Evolutionary conservation across 331 rosid genomes (phyloP).

Genomic region (Acacia concinna): DNA sequence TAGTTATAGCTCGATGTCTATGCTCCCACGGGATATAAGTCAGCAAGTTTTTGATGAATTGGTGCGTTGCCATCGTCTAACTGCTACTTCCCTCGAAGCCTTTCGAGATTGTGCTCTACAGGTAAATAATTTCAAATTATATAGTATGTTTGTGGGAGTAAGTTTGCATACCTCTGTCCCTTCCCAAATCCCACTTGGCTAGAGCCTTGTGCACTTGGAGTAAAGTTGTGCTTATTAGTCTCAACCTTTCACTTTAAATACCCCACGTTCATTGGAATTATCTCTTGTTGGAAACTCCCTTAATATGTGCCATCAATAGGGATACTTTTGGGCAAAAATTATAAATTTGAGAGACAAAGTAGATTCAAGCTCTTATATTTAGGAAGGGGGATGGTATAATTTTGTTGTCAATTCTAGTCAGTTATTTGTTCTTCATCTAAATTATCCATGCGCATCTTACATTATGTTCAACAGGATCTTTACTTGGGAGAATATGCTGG

Average conservation of each 20-base stretch:
- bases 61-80: slow-evolving; percentile 55
- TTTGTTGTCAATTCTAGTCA: slow-evolving; percentile 9
- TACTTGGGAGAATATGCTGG: slow-evolving; percentile 74
- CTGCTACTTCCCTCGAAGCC: slow-evolving; percentile 48
- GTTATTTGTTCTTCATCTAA: slow-evolving; percentile 22
- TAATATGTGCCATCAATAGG: no score
- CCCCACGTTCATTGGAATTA: no score
- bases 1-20: slow-evolving; percentile 50
- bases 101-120: slow-evolving; percentile 92
- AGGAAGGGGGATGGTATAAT: neutral
- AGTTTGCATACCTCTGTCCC: neutral
- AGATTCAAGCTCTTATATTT: no score
- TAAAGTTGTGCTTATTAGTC: no score
- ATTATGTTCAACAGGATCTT: slow-evolving; percentile 60
- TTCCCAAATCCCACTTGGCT: no score
- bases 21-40: slow-evolving; percentile 85
- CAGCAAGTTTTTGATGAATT: slow-evolving; percentile 79
- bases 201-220: no score
- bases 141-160: neutral
- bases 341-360: no score
- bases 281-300: no score
- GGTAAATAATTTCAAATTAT: slow-evolving; percentile 43
- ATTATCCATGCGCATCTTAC: slow-evolving; percentile 11
- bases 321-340: no score
- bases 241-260: no score